Conservation (phyloP, 129 eudicot species). For the Mikania micrantha region DNA sequence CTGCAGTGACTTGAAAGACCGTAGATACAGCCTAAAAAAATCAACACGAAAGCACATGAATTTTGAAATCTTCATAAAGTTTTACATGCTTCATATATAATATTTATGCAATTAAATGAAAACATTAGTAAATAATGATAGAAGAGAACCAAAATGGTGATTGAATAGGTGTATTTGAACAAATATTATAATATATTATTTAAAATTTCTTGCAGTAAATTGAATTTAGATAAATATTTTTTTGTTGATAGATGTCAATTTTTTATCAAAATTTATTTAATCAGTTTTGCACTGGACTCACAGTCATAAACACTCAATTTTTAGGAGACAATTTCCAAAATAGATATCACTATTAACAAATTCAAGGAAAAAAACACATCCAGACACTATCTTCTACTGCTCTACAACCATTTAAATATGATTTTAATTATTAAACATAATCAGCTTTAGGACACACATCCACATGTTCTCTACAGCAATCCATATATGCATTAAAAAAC, state of each 20-base stretch:
- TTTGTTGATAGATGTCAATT: not conserved
- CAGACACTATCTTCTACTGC: not conserved
- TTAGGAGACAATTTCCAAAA: not conserved
- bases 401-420: not conserved
- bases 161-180: not conserved
- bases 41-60: conserved; percentile 1
- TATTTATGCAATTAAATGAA: not conserved
- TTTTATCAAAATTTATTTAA: not conserved
- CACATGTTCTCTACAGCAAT: not conserved
- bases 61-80: not conserved
- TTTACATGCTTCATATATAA: not conserved
- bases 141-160: not conserved
- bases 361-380: not conserved
- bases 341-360: not conserved
- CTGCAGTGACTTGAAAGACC: conserved; percentile 69
- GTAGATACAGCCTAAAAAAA: conserved; percentile 60
- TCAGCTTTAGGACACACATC: not conserved
- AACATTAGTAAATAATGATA: not conserved
- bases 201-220: too few species aligned
- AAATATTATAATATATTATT: too few species aligned
- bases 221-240: not conserved
- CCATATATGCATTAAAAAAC: not conserved
- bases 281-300: not conserved
- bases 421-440: not conserved
- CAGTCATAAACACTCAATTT: too few species aligned